Base-by-base conservation (phyloP, 129 eudicot genomes). In the Chrysanthemum lavandulifolium region DNA sequence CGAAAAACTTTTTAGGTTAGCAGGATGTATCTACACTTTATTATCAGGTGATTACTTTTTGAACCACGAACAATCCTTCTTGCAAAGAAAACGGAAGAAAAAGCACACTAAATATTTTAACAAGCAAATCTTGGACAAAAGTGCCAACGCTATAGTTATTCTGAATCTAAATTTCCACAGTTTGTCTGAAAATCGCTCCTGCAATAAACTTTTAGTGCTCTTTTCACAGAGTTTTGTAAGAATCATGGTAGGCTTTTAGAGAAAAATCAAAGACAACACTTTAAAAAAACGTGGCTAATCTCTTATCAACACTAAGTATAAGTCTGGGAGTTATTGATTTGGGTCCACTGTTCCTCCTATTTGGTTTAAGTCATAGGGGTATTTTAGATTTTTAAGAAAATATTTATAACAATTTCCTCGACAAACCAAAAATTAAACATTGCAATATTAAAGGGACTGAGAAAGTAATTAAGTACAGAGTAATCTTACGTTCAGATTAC, bases 21-120 rank as follows among this genome's bases (percentile, higher is more conserved):
- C 49, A 72, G 47, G 77, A 48, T 25, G 61, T 49, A 52, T 16
- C 50, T 61, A 14, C 77, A 43, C 51, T 27, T 31, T 13, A 51
- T 73, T 61, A 49, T 61, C 48, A 21, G 49, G 49, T 13, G 49
- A 31, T 7, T 73, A 2, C 61, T 29, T 73, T 48, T 63, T 29
- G 18, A 72, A 60, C 56, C 13, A 1, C 6, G 59, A 43, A 57
- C 6, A 11, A 58, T 50, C 13, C 29, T 68, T 52, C n/a, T 69
- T 52, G 47, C 62, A 51, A 27, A 25, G 23, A 54, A 7, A 25
- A n/a, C 15, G 14, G 5, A 19, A n/a, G 15, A 51, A 7, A 16
- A 19, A 33, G 0, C 18, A 3, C 21, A 59, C 36, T 59, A 11
- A 5, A 25, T 12, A 10, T 25, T 25, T 11, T 6, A 2, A 60